phyloP scores from a whole-genome alignment of 257 asterid species.

The Gynochthodes officinalis region DNA sequence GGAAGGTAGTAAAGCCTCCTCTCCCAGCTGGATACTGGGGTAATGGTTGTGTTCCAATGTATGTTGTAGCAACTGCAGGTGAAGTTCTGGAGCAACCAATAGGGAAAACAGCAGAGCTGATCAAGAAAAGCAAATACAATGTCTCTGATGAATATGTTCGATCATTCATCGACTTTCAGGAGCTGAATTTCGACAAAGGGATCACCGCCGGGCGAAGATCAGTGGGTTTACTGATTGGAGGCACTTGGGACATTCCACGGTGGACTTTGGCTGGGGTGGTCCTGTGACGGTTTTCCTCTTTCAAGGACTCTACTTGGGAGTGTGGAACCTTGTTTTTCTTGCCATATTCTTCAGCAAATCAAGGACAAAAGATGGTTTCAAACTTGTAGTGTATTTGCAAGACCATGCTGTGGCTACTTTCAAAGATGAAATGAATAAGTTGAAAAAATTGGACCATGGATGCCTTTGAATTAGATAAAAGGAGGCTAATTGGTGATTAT shows the following conservation, averaged over 20 bases:
- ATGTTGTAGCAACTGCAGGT: conserved; percentile 50
- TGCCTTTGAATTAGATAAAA: conserved; percentile 1
- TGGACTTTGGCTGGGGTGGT: conserved; percentile 88
- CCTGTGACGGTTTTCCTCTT: conserved; percentile 62
- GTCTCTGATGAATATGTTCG: conserved; percentile 51
- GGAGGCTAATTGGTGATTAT: too few relatives aligned
- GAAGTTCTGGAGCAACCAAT: conserved; percentile 55
- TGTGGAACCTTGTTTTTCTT: conserved; percentile 69
- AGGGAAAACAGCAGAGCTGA: conserved; percentile 48
- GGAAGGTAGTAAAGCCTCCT: conserved; percentile 53
- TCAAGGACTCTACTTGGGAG: conserved; percentile 65
- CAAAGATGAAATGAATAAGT: conserved; percentile 42
- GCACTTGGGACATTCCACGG: conserved; percentile 86
- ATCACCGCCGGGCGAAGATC: conserved; percentile 59
- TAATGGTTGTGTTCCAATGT: conserved; percentile 86
- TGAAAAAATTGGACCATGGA: conserved; percentile 6
- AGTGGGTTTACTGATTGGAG: conserved; percentile 93
- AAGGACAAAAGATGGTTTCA: conserved; percentile 49
- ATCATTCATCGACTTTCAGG: conserved; percentile 69
- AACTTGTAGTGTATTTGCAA: conserved; percentile 57
- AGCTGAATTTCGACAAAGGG: conserved; percentile 55
- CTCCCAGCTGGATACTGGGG: conserved; percentile 83
- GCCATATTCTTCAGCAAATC: conserved; percentile 41
- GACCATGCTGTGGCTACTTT: conserved; percentile 44
- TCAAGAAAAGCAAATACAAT: conserved; percentile 67